Evolutionary conservation across 2,329 filamentous ascomycete species (phyloP), one percentile per base, ranked within the genome.

Genomic region (Exserohilum turcica): DNA sequence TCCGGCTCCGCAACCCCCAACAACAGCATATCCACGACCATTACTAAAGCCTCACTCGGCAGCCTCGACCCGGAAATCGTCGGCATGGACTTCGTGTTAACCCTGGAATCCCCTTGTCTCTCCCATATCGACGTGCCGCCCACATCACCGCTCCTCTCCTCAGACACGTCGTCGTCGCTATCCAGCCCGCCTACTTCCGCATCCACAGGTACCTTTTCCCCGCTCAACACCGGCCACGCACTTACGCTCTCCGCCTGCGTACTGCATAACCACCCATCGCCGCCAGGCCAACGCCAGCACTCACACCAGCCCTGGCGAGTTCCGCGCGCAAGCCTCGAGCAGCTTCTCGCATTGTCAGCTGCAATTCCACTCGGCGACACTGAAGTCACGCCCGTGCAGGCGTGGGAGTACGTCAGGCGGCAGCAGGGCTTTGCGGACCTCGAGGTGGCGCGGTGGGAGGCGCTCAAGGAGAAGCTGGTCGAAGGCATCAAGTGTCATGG

Each of bases 301-400:
- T 52, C 48, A 8, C 13, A 24, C n/a, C 7, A 45, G 10, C 16
- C 52, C 1, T 69, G 66, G 66, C 39, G 60, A 19, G 50, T 61
- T 1, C 50, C 65, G 9, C 28, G 56, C 13, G 29, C 56, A 1
- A 61, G 61, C 15, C 60, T 69, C 2, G 54, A 67, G 10, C 56
- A 52, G 13, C 58, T 71, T 1, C 49, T 69, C 6, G 39, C 52
- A 16, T 52, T 68, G 1, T 64, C 66, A 3, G 21, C n/a, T 5
- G 57, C 36, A 31, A 61, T 61, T 36, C 64, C 48, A 28, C 60
- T 64, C 4, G 48, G 54, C 6, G 64, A 66, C 12, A 45, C 45
- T 12, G 70, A 74, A 29, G 45, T 75, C 2, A 76, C 73, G 2
- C 74, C 74, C 0, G 66, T 76, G 1, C 74, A 76, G 48, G 73